Percentiles rank a stretch among this genome's conserved stretches.
Evolutionary conservation across 805 yeast genomes (phyloP).

Genomic region (Hagleromyces aurorensis): DNA sequence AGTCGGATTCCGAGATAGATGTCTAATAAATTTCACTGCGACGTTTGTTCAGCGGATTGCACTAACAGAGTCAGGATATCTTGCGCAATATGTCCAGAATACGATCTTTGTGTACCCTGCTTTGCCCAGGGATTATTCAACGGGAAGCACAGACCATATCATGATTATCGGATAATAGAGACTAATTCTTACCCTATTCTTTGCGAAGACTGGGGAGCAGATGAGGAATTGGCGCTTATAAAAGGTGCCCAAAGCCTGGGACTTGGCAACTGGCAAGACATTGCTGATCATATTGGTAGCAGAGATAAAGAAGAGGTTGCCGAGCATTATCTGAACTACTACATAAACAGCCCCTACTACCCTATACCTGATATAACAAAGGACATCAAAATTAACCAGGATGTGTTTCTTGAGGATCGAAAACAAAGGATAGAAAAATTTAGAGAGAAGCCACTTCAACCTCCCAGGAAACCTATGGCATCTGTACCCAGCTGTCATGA

Average conservation of each 20-base stretch:
- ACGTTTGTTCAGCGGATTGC: constrained; percentile 93
- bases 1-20: no score
- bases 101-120: constrained; percentile 97
- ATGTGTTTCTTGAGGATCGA: constrained; percentile 60
- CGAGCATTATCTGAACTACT: constrained; percentile 66
- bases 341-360: constrained; percentile 60
- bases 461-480: constrained; percentile 81
- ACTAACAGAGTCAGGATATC: constrained; percentile 83
- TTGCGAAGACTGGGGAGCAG: constrained; percentile 94
- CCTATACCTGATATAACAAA: constrained; percentile 85
- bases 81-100: constrained; percentile 89
- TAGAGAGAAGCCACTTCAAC: constrained; percentile 67
- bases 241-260: constrained; percentile 92
- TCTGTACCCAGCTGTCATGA: constrained; percentile 96
- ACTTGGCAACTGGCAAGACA: constrained; percentile 95
- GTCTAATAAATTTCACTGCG: constrained; percentile 73
- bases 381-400: constrained; percentile 58
- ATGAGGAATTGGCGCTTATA: constrained; percentile 80
- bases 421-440: constrained; percentile 66
- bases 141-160: constrained; percentile 89
- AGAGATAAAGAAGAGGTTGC: constrained; percentile 88
- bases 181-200: constrained; percentile 93
- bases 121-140: constrained; percentile 77
- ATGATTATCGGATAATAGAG: constrained; percentile 84
- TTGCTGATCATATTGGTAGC: constrained; percentile 93